These are phyloP conservation scores for Dendrobium chrysotoxum DNA, from an alignment of 106 monocot species.

Conservation along the genomic window DNA sequence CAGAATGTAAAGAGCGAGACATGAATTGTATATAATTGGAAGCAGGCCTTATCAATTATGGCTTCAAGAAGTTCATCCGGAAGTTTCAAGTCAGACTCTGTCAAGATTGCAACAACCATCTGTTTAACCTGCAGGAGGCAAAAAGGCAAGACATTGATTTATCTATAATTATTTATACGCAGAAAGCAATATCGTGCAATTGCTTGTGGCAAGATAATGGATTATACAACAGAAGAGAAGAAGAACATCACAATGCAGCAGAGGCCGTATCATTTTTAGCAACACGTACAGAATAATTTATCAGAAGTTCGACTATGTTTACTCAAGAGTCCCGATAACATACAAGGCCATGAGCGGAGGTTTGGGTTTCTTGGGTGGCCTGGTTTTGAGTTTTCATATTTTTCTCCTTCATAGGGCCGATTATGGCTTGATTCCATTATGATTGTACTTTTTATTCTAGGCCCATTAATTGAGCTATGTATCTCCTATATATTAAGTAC, in stretches of 20 bases:
- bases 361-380: too few relatives aligned
- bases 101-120: constrained; percentile 70
- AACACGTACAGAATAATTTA: too few relatives aligned
- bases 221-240: background rate
- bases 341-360: too few relatives aligned
- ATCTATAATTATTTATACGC: background rate
- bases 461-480: too few relatives aligned
- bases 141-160: background rate
- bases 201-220: background rate
- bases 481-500: too few relatives aligned
- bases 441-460: too few relatives aligned
- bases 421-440: too few relatives aligned
- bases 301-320: too few relatives aligned
- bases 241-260: background rate
- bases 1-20: background rate
- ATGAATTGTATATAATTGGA: background rate
- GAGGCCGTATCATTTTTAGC: background rate
- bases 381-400: too few relatives aligned
- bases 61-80: constrained; percentile 58
- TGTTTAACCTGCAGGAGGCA: constrained; percentile 50
- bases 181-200: background rate
- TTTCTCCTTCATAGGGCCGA: too few relatives aligned
- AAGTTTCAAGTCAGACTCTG: constrained; percentile 52
- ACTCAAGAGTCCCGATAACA: too few relatives aligned
- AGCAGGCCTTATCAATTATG: constrained; percentile 69